phyloP scores from a whole-genome alignment of 768 basidiomycete species.

The Cubamyces lactineus region DNA sequence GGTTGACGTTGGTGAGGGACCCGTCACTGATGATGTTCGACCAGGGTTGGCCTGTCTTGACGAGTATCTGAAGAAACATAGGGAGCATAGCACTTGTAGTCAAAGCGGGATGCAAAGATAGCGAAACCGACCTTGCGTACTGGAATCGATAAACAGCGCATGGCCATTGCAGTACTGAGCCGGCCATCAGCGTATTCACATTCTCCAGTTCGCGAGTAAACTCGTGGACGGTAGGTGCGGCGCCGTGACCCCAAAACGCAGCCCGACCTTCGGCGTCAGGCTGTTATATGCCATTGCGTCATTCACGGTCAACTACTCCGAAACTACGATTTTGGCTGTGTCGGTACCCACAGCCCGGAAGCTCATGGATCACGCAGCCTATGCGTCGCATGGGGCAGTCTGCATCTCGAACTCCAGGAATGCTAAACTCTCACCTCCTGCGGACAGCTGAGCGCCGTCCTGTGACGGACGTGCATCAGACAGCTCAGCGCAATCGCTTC shows the following conservation, averaged over 20 bases:
- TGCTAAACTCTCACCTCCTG: not conserved
- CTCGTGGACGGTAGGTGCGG: no score
- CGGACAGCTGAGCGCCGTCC: not conserved
- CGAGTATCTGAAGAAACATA: not conserved
- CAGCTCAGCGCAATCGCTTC: no score
- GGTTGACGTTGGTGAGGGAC: not conserved
- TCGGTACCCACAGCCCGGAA: not conserved
- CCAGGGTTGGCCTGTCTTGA: conserved; percentile 26
- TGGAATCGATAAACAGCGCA: no score
- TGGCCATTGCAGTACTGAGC: no score
- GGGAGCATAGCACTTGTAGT: not conserved
- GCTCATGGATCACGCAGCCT: not conserved
- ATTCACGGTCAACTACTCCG: not conserved
- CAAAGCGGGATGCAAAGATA: no score
- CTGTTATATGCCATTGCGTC: not conserved
- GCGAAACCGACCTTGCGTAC: no score
- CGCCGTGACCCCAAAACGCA: no score
- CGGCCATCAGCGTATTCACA: no score
- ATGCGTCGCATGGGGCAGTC: not conserved
- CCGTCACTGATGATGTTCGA: not conserved
- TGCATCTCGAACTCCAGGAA: not conserved
- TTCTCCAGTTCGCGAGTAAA: no score
- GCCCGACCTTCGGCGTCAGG: no score
- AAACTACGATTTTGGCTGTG: not conserved
- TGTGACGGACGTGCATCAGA: no score